A percentile compares a stretch with the other conserved stretches of the same genome.
These are phyloP conservation scores for Ambrosiella beaveri DNA, from an alignment of 2,329 filamentous ascomycete species.

Conservation along the genomic window DNA sequence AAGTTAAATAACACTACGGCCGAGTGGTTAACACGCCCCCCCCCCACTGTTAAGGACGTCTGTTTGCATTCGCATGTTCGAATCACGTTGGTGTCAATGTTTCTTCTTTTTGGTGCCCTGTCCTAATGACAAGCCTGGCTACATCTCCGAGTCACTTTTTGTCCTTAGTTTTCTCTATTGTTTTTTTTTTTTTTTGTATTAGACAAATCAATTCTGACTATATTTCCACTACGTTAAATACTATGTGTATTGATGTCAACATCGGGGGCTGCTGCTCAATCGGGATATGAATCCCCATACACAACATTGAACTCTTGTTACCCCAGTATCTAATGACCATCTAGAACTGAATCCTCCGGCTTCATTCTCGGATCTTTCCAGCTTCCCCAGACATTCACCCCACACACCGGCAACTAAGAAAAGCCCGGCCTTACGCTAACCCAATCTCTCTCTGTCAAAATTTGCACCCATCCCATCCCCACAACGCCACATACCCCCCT, in stretches of 20 bases:
- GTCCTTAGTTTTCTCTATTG: not conserved
- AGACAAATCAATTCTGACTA: too few species aligned
- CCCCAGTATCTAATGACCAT: not conserved
- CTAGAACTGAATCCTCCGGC: not conserved
- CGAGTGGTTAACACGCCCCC: slow-evolving; percentile 13
- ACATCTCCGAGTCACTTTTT: not conserved
- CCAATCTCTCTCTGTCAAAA: not conserved
- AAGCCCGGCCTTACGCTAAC: not conserved
- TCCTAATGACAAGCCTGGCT: not conserved
- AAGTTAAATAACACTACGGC: slow-evolving; percentile 5
- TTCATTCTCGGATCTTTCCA: slow-evolving; percentile 7
- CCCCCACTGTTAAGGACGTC: slow-evolving; percentile 12
- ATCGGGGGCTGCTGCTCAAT: too few species aligned
- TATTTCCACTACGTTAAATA: too few species aligned
- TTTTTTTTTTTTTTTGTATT: too few species aligned
- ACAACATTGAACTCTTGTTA: too few species aligned
- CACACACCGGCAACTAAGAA: not conserved
- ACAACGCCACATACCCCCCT: not conserved
- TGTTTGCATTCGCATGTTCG: slow-evolving; percentile 11
- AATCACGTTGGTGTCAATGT: slow-evolving; percentile 12
- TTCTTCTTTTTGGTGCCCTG: slow-evolving; percentile 1
- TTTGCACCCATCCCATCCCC: not conserved
- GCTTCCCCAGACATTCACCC: not conserved
- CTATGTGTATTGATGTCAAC: too few species aligned
- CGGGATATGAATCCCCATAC: too few species aligned